Evolutionary conservation across 2,329 filamentous ascomycete species (phyloP), one percentile per base, ranked within the genome.

Genomic region (Diaporthe longicolla): DNA sequence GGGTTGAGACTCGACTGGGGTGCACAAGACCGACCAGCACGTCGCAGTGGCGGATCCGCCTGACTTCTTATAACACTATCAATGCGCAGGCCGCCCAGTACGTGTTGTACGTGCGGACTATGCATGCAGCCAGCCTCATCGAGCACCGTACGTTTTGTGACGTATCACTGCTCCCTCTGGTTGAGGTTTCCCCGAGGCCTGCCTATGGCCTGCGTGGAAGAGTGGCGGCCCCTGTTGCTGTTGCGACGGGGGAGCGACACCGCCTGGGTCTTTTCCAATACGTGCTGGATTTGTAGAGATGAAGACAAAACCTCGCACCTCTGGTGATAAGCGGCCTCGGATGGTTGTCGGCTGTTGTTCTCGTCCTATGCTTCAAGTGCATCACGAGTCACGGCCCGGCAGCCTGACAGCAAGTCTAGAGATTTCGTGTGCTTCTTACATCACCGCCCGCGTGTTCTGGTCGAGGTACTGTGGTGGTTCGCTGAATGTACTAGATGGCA

Each of bases 41-140:
- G 69, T 71, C 32, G 69, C 29, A 61, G 69, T 71, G 69, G 69
- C 55, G 55, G 69, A 32, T 71, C 69, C 69, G 69, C 69, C 69
- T 71, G 69, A 71, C 69, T 59, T 61, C 58, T 71, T 71, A 71
- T 71, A 71, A 13, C 48, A 37, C 37, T 35, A 52, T 66, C 61
- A 50, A 66, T 29, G 26, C 61, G 43, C 61, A 24, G 29, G 43
- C 13, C 11, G 61, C 43, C 61, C n/a, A 17, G 26, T 32, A 50
- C 7, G 43, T 50, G 35, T 48, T 35, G 45, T 37, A 32, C 43
- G 45, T 26, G 24, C 45, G 29, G 37, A 17, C 45, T 52, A 52
- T 66, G 45, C 63, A 66, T 66, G 63, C 63, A 66, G 45, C 63
- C 63, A 66, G 45, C 63, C 45, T 66, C 45, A 52, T 66, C 29